A percentile compares a stretch with the other conserved stretches of the same genome.
Evolutionary conservation across 1,139 yeast genomes (phyloP).

Genomic region (Hyphopichia fennica): DNA sequence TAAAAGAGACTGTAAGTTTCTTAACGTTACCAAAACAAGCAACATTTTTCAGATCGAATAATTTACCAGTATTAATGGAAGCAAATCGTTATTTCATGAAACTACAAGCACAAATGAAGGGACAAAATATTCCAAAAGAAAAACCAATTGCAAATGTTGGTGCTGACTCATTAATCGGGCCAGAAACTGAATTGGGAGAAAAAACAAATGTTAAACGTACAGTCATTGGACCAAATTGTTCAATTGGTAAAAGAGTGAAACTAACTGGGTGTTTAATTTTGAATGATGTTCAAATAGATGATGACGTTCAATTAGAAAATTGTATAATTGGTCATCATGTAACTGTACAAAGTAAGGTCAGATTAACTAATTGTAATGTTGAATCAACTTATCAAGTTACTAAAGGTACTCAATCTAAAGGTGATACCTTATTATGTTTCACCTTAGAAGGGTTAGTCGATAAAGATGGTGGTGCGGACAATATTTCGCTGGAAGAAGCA

Average conservation of each 20-base stretch:
- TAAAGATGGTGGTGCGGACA: constrained; percentile 19
- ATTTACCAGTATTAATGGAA: constrained; percentile 80
- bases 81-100: constrained; percentile 83
- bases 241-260: constrained; percentile 81
- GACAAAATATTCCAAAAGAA: constrained; percentile 41
- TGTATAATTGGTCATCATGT: constrained; percentile 80
- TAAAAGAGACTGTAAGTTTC: constrained; percentile 63
- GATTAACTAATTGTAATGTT: constrained; percentile 75
- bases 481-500: constrained; percentile 7
- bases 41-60: constrained; percentile 74
- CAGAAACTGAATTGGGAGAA: constrained; percentile 61
- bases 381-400: constrained; percentile 76
- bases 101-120: constrained; percentile 40
- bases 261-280: constrained; percentile 83
- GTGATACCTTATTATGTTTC: constrained; percentile 75
- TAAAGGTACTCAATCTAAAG: constrained; percentile 66
- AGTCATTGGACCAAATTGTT: constrained; percentile 75
- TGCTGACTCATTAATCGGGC: constrained; percentile 77
- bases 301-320: constrained; percentile 85
- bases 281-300: constrained; percentile 71
- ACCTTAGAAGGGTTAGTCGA: constrained; percentile 54
- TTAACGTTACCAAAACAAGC: constrained; percentile 65
- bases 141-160: constrained; percentile 81
- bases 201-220: constrained; percentile 81
- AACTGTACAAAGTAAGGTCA: constrained; percentile 56